These are phyloP conservation scores for Fusarium avenaceum DNA, from an alignment of 2,329 filamentous ascomycete genomes.

Conservation along the genomic window DNA sequence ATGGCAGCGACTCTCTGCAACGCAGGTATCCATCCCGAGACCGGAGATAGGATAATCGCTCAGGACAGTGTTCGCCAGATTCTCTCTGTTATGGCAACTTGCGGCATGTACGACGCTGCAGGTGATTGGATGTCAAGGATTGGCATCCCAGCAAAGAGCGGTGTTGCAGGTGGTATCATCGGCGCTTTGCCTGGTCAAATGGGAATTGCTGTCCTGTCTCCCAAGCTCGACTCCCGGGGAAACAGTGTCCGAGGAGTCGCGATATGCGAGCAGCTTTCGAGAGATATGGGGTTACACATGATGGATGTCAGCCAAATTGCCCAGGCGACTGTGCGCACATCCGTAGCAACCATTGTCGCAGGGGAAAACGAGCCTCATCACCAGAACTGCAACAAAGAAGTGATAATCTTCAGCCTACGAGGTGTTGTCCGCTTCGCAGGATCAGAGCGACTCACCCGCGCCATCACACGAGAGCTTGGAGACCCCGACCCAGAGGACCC, in stretches of 20 bases:
- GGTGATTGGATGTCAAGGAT: constrained; percentile 57
- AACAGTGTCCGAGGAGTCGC: constrained; percentile 53
- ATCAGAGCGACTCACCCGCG: constrained; percentile 52
- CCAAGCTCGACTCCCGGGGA: constrained; percentile 52
- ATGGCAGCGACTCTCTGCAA: constrained; percentile 58
- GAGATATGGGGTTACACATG: constrained; percentile 54
- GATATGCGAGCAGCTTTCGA: constrained; percentile 51
- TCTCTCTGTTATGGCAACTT: constrained; percentile 59
- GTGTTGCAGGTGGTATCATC: constrained; percentile 53
- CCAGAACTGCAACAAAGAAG: constrained; percentile 47
- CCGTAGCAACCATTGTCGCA: constrained; percentile 50
- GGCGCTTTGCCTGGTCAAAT: constrained; percentile 52
- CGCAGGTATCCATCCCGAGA: constrained; percentile 54
- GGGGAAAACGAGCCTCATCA: constrained; percentile 47
- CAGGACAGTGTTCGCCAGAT: constrained; percentile 56
- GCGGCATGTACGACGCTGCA: constrained; percentile 59
- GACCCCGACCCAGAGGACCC: constrained; percentile 43
- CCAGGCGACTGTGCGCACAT: constrained; percentile 49
- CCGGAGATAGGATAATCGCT: constrained; percentile 53
- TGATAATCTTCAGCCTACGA: constrained; percentile 52
- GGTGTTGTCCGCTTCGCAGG: constrained; percentile 54
- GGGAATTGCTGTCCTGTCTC: constrained; percentile 52
- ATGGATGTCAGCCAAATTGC: constrained; percentile 54
- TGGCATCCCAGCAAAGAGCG: constrained; percentile 57
- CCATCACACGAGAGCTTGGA: constrained; percentile 50